phyloP scores from a whole-genome alignment of 768 basidiomycete species.

The Candolleomyces eurysporus region DNA sequence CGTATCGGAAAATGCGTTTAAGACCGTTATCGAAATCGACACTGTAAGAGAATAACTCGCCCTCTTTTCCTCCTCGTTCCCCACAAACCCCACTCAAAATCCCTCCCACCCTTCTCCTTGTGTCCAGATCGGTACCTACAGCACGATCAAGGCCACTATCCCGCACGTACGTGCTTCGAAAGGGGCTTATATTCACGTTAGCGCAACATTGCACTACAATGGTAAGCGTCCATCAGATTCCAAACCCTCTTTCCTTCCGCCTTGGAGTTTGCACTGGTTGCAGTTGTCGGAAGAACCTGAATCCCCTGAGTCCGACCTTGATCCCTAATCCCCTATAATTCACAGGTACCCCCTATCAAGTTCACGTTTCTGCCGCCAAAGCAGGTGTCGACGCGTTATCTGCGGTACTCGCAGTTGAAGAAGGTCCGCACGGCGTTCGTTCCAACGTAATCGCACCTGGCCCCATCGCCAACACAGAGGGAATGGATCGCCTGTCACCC shows the following conservation, averaged over 20 bases:
- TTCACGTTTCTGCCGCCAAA: conserved; percentile 93
- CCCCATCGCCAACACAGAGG: conserved; percentile 78
- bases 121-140: conserved; percentile 80
- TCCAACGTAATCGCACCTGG: conserved; percentile 87
- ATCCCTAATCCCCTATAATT: not conserved
- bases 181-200: conserved; percentile 88
- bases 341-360: conserved; percentile 79
- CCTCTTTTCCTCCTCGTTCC: not conserved
- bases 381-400: conserved; percentile 91
- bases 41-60: conserved; percentile 51
- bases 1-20: conserved; percentile 88
- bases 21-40: conserved; percentile 92
- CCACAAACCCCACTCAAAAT: not conserved
- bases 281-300: not conserved
- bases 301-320: conserved; percentile 11
- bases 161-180: conserved; percentile 63
- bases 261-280: not conserved
- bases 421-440: conserved; percentile 92
- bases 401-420: conserved; percentile 85
- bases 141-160: conserved; percentile 92
- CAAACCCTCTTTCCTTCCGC: conserved; percentile 4
- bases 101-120: conserved; percentile 1
- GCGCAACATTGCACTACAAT: conserved; percentile 82
- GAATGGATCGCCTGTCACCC: conserved; percentile 54
- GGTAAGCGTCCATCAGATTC: conserved; percentile 41